phyloP scores from a whole-genome alignment of 176 grass and related monocot species.

The Alloteropsis semialata region DNA sequence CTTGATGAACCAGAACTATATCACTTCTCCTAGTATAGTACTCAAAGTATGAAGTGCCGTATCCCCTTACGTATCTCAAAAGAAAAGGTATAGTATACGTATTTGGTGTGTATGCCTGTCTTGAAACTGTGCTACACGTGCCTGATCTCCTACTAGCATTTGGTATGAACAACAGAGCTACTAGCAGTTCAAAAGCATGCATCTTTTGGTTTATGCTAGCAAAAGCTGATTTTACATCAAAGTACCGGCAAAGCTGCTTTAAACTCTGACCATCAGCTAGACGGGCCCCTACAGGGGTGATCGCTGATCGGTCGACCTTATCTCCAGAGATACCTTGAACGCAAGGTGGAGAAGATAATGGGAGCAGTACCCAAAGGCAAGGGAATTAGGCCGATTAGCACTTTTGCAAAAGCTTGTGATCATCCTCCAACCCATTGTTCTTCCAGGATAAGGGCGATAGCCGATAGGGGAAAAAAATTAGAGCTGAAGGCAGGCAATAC shows the following conservation, averaged over 20 bases:
- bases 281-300: neutral
- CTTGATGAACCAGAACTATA: neutral
- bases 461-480: neutral
- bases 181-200: neutral
- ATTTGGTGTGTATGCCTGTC: neutral
- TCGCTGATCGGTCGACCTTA: neutral
- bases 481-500: neutral
- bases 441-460: neutral
- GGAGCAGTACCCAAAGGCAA: neutral
- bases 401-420: constrained; percentile 11
- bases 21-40: neutral
- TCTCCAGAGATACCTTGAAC: neutral
- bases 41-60: neutral
- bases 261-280: constrained; percentile 6
- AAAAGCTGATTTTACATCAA: constrained; percentile 14
- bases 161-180: neutral
- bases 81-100: neutral
- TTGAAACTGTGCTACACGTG: neutral
- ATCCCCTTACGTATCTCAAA: neutral
- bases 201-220: neutral
- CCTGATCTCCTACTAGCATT: neutral
- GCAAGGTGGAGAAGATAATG: neutral
- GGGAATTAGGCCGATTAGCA: neutral
- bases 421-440: neutral
- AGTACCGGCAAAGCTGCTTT: constrained; percentile 15